A percentile compares a stretch with the other conserved stretches of the same genome.
Conservation (phyloP, 768 basidiomycete species). For the button mushroom (Agaricus bisporus) region DNA sequence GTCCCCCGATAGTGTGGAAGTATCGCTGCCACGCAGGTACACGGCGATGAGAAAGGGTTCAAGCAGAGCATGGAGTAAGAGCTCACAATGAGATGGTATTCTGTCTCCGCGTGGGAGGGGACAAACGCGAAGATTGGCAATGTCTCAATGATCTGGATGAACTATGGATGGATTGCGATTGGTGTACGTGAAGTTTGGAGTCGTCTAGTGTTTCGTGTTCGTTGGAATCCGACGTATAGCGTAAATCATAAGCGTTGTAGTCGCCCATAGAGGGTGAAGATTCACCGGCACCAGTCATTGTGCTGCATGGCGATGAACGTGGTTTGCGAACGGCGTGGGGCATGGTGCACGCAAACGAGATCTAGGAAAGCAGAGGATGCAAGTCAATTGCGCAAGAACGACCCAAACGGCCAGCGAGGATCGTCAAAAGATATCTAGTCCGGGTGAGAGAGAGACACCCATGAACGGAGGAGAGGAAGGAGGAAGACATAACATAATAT, state of each 20-base stretch:
- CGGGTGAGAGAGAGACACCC: background rate
- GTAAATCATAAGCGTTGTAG: background rate
- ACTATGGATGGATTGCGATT: background rate
- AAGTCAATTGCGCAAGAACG: slow-evolving; percentile 13
- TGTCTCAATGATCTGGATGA: background rate
- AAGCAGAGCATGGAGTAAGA: background rate
- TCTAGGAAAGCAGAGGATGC: background rate
- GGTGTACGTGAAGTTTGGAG: background rate
- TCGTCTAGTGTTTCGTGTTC: background rate
- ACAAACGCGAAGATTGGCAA: background rate
- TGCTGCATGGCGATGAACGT: background rate
- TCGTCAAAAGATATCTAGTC: background rate
- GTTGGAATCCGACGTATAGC: background rate
- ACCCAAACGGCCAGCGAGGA: slow-evolving; percentile 10
- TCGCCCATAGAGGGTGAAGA: background rate
- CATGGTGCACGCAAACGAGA: background rate
- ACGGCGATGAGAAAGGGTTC: background rate
- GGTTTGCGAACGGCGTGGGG: background rate
- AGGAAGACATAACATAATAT: slow-evolving; percentile 3
- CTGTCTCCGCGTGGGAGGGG: background rate
- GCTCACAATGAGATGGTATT: background rate
- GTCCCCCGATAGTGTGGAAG: background rate
- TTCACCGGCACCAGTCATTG: background rate
- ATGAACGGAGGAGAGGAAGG: background rate
- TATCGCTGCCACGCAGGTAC: background rate